Percentiles rank a stretch among this genome's conserved stretches.
Evolutionary conservation across 2,329 filamentous ascomycete species (phyloP).

Genomic region (Aspergillus fumigatiaffinis): DNA sequence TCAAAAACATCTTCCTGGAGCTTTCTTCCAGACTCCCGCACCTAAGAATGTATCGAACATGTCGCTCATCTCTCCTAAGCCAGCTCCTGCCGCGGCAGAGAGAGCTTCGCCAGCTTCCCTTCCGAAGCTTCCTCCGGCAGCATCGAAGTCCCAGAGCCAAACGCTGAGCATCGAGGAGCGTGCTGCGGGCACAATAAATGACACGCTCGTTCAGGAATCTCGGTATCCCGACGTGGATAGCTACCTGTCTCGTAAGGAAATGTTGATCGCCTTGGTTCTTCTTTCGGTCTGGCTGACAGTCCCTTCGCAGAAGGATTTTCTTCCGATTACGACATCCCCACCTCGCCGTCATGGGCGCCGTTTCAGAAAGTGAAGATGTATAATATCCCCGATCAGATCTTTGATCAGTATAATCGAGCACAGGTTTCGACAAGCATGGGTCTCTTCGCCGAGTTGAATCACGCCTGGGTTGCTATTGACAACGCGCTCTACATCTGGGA

Average conservation of each 20-base stretch:
- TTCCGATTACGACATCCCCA: conserved; percentile 81
- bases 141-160: conserved; percentile 45
- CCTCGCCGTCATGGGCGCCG: conserved; percentile 69
- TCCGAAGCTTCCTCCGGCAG: conserved; percentile 32
- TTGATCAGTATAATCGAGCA: conserved; percentile 85
- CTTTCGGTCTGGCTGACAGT: conserved; percentile 26
- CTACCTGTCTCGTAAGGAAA: conserved; percentile 75
- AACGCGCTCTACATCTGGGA: conserved; percentile 97
- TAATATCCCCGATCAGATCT: conserved; percentile 84
- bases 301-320: conserved; percentile 69
- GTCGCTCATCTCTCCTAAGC: conserved; percentile 30
- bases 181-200: conserved; percentile 79
- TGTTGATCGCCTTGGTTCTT: not conserved
- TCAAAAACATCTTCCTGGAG: conserved; percentile 39
- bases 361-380: conserved; percentile 86
- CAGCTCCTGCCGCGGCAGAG: conserved; percentile 24
- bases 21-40: conserved; percentile 41
- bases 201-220: conserved; percentile 69
- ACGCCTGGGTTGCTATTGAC: conserved; percentile 94
- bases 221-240: conserved; percentile 85
- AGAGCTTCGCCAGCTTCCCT: conserved; percentile 29
- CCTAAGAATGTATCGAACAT: conserved; percentile 33
- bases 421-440: conserved; percentile 92
- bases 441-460: conserved; percentile 87
- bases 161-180: conserved; percentile 68